Conservation (phyloP, 2,329 filamentous ascomycete species). For the Neonectria faginata region DNA sequence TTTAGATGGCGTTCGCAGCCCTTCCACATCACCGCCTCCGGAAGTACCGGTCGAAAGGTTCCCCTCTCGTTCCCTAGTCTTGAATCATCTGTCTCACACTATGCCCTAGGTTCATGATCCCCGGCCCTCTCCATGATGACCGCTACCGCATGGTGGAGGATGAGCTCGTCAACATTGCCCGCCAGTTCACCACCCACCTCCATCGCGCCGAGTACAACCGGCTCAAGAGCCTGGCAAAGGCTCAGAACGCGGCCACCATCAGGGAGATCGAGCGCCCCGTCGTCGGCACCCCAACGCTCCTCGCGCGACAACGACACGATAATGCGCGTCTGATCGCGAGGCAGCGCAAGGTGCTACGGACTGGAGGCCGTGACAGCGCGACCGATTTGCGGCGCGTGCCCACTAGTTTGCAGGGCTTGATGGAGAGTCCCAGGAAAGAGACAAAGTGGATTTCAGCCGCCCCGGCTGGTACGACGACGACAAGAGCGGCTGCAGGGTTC, state of each 20-base stretch:
- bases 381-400: conserved; percentile 44
- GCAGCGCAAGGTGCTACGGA: conserved; percentile 40
- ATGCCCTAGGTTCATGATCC: conserved; percentile 68
- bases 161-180: conserved; percentile 76
- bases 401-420: conserved; percentile 55
- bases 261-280: conserved; percentile 64
- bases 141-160: conserved; percentile 87
- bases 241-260: conserved; percentile 65
- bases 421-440: conserved; percentile 56
- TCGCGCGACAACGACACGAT: conserved; percentile 41
- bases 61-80: not conserved
- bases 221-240: conserved; percentile 68
- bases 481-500: conserved; percentile 47
- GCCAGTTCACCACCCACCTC: conserved; percentile 78
- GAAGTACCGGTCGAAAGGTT: conserved; percentile 62
- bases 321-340: conserved; percentile 36
- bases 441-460: conserved; percentile 43
- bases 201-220: conserved; percentile 82
- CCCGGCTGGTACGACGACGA: conserved; percentile 37
- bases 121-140: conserved; percentile 76
- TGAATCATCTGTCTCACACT: conserved; percentile 4
- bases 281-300: conserved; percentile 51
- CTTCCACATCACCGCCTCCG: conserved; percentile 65
- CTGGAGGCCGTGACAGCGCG: conserved; percentile 11
- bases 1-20: conserved; percentile 49